Evolutionary conservation across 345 rosid species (phyloP).

Genomic region (Nasturtium officinale): DNA sequence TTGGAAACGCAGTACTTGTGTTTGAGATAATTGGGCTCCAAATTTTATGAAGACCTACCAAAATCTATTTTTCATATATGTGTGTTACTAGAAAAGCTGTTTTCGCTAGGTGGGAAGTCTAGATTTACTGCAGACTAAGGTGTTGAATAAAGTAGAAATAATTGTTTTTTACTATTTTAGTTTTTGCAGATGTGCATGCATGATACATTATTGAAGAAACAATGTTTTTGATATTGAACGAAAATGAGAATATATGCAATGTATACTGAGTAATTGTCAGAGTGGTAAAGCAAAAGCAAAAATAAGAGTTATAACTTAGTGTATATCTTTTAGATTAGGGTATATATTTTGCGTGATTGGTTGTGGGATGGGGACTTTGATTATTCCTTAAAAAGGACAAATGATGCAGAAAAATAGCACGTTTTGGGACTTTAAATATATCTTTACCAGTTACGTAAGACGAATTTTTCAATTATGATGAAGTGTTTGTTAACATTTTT

Average conservation of each 20-base stretch:
- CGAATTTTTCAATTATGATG: not conserved
- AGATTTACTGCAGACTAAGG: not conserved
- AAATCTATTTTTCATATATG: not conserved
- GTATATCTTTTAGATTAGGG: conserved; percentile 22
- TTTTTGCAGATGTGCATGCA: conserved; percentile 24
- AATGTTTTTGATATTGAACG: conserved; percentile 9
- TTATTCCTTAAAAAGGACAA: conserved; percentile 39
- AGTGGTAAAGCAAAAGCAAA: conserved; percentile 33
- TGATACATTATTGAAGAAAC: conserved; percentile 26
- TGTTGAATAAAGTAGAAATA: conserved; percentile 8
- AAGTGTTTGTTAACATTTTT: not conserved
- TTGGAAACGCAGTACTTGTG: not conserved
- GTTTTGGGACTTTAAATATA: conserved; percentile 1
- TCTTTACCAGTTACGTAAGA: not conserved
- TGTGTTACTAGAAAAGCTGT: not conserved
- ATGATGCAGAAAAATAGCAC: conserved; percentile 21
- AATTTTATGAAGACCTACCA: not conserved
- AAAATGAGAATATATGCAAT: conserved; percentile 20
- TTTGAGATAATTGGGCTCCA: not conserved
- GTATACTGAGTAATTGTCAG: conserved; percentile 28
- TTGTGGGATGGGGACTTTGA: conserved; percentile 30
- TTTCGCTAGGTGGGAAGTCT: not conserved
- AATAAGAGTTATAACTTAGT: conserved; percentile 6
- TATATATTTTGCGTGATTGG: conserved; percentile 34
- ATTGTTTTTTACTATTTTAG: conserved; percentile 8